A percentile compares a stretch with the other conserved stretches of the same genome.
Evolutionary conservation across 768 basidiomycete genomes (phyloP).

Genomic region (Phlebiopsis gigantea): DNA sequence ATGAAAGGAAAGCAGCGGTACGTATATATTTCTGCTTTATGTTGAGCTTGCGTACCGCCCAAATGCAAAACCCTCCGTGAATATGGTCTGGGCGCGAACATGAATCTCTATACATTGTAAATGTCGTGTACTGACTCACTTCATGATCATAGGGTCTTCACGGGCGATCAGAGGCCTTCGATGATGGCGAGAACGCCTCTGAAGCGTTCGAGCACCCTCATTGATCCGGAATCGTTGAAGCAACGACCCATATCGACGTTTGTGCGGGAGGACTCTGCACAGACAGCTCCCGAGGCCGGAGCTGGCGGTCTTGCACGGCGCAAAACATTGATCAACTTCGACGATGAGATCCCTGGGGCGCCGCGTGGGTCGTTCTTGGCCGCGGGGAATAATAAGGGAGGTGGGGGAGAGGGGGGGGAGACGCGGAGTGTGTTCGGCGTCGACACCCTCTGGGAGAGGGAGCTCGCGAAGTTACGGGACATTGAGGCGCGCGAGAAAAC

Average conservation of each 20-base stretch:
- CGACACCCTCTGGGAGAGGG: slow-evolving; percentile 89
- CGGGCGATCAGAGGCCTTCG: slow-evolving; percentile 81
- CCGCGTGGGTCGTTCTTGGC: slow-evolving; percentile 29
- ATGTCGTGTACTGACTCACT: neutral
- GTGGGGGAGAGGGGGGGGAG: slow-evolving; percentile 8
- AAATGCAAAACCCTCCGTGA: neutral
- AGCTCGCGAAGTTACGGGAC: slow-evolving; percentile 72
- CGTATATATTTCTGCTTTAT: slow-evolving; percentile 15
- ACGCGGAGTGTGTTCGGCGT: slow-evolving; percentile 88
- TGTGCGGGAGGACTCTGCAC: slow-evolving; percentile 35
- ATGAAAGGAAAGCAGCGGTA: slow-evolving; percentile 85
- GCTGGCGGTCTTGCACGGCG: slow-evolving; percentile 34
- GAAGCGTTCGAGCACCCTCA: slow-evolving; percentile 59
- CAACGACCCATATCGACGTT: slow-evolving; percentile 39
- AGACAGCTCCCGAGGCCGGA: slow-evolving; percentile 25
- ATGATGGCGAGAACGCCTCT: slow-evolving; percentile 79
- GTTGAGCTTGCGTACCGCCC: neutral
- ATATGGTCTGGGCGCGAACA: neutral
- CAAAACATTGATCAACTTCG: slow-evolving; percentile 64
- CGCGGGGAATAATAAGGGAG: slow-evolving; percentile 14
- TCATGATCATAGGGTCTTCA: slow-evolving; percentile 60
- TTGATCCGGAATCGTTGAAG: slow-evolving; percentile 62
- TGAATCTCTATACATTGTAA: slow-evolving; percentile 5
- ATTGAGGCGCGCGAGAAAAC: slow-evolving; percentile 66
- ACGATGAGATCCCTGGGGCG: slow-evolving; percentile 38